These are phyloP conservation scores for Didymella pinodella DNA, from an alignment of 2,329 filamentous ascomycete genomes.

Conservation along the genomic window DNA sequence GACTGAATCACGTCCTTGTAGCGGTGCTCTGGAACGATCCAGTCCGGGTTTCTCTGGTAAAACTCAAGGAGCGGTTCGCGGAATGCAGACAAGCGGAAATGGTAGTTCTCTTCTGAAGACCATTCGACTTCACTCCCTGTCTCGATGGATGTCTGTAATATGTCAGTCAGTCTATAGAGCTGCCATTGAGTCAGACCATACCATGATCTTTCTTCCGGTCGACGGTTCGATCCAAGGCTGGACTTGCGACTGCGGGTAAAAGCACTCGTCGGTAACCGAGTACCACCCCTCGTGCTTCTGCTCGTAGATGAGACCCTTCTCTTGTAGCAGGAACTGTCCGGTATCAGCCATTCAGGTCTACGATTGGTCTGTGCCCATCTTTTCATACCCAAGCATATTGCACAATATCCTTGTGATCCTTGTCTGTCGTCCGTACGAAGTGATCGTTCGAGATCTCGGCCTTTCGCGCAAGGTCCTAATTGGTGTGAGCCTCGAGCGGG, in stretches of 20 bases:
- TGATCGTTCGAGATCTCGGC: slow-evolving; percentile 78
- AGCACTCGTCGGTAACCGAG: slow-evolving; percentile 94
- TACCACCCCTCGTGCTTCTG: slow-evolving; percentile 95
- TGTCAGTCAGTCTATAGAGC: slow-evolving; percentile 24
- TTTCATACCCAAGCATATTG: slow-evolving; percentile 79
- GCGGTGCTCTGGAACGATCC: slow-evolving; percentile 74
- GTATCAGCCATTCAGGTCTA: slow-evolving; percentile 31
- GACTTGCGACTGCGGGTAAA: slow-evolving; percentile 81
- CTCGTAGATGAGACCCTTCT: slow-evolving; percentile 81
- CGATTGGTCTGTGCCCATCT: background rate
- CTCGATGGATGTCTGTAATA: slow-evolving; percentile 70
- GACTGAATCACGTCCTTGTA: slow-evolving; percentile 81
- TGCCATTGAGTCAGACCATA: slow-evolving; percentile 36
- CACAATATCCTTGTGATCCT: slow-evolving; percentile 82
- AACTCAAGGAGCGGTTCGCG: slow-evolving; percentile 79
- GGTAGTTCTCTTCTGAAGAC: slow-evolving; percentile 92
- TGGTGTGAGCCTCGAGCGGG: slow-evolving; percentile 19
- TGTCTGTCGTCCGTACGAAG: slow-evolving; percentile 92
- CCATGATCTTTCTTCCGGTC: slow-evolving; percentile 84
- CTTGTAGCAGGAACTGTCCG: slow-evolving; percentile 69
- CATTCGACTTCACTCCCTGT: slow-evolving; percentile 94
- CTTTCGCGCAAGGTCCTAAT: slow-evolving; percentile 70
- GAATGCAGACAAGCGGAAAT: slow-evolving; percentile 88
- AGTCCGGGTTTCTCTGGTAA: slow-evolving; percentile 78
- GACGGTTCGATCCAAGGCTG: slow-evolving; percentile 77